Evolutionary conservation across 2,329 filamentous ascomycete genomes (phyloP), one percentile per base, ranked within the genome.

Genomic region (Nothophoma quercina): DNA sequence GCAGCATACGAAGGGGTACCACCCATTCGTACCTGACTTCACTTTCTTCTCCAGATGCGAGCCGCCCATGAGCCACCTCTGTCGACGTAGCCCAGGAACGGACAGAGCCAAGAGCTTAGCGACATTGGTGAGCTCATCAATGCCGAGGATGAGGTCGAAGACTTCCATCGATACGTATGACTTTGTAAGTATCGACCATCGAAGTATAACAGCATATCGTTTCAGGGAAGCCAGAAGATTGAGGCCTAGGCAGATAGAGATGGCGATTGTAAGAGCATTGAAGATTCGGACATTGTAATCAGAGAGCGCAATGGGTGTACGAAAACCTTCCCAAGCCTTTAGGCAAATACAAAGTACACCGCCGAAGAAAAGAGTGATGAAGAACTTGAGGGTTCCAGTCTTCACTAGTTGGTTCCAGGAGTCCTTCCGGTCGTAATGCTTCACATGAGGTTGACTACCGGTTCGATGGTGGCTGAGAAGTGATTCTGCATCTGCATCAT

Each of bases 71-170:
- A 48, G 28, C 23, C 63, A 62, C 7, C 49, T 67, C 4, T 58
- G 48, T 25, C 55, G 45, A 1, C 59, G 60, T 5, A 70, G 47
- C 0, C 62, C 59, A 2, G 70, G 70, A 5, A 64, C 41, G 0
- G 66, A 68, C 5, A 70, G 59, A 15, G 68, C 46, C 60, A 72
- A 64, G n/a, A 73, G 57, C 36, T 70, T 71, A 0, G 48, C 59
- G 15, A 72, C 64, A 15, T 70, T 71, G 9, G 67, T 67, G 0
- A 72, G 58, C 7, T 65, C 69, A 9, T 64, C 59, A 1, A 70
- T 44, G 5, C 69, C 65, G 2, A 72, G 51, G 16, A 72, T 70
- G n/a, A 73, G 58, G 26, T 72, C 71, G 30, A 72, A 73, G 0
- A 64, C 62, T 26, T 73, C 70, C 12, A 72, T 42, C 7, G 62